Evolutionary conservation across 2,329 filamentous ascomycete genomes (phyloP), one percentile per base, ranked within the genome.

Genomic region (Exophiala phaeomuriformis): DNA sequence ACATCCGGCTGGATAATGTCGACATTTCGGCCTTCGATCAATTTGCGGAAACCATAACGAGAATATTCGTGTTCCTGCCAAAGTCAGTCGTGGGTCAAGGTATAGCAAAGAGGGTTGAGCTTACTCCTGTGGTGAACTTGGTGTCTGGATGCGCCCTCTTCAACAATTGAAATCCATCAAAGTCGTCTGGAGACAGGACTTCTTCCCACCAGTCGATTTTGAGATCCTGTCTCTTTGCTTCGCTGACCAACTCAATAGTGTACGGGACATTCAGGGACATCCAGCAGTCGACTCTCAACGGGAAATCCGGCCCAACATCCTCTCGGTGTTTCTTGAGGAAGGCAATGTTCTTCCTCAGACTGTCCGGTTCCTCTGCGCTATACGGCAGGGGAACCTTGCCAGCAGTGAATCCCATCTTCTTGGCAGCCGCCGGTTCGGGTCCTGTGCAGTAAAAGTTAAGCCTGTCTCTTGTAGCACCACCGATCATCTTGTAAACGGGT

Each of bases 171-270:
- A 94, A 94, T 52, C 90, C 90, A 64, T 95, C 90, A 45, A 86
- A 88, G 74, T 96, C 90, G 70, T 96, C 90, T 7, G 90, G 90
- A 31, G 84, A 86, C 58, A 96, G 75, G 61, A 89, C 94, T 75
- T 96, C 90, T 74, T 96, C 90, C 89, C 89, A 95, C 90, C 90
- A 96, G 75, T 95, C 90, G 68, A 96, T 90, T 70, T 91, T 80
- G 61, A 95, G 79, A 62, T 90, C 83, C 63, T 86, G 79, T 66
- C 84, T 87, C 56, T 88, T 81, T 67, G 85, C 89, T 48, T 84
- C 85, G 72, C 90, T 87, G 56, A 87, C 90, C 28, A 96, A 78
- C 71, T 95, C 86, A 63, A 96, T 95, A 3, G 88, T 95, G 73
- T 96, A 96, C 1, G 87, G 75, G 29, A 96, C 90, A 65, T 90